Evolutionary conservation across 176 grass and related monocot genomes (phyloP), one percentile per base, ranked within the genome.

Genomic region (Hyparrhenia diplandra): DNA sequence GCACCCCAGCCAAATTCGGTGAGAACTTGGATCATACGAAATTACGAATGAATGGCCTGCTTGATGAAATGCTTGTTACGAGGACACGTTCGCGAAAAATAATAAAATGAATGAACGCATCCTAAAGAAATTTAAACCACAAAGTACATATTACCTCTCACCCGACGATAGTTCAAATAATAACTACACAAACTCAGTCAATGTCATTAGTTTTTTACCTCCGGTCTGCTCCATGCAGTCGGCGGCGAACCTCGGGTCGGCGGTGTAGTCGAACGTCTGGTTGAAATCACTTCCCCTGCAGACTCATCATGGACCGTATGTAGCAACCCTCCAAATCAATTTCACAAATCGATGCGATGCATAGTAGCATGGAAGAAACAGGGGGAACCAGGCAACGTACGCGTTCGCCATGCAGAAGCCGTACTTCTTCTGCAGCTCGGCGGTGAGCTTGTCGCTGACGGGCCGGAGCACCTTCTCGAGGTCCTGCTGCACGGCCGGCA

Each of bases 261-360:
- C 17, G 27, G 54, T 31, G 78, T 82, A 91, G 69, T 74, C 21
- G 80, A 98, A 98, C 60, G 92, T 78, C 49, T 64, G 73, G 55
- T 87, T 78, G 65, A 87, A 61, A 71, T 98, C 95, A 28, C 70
- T 46, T 27, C 73, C 16, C 80, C 92, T 98, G 87, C 47, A 43
- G 16, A 11, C n/a, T n/a, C n/a, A n/a, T n/a, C n/a, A n/a, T n/a
- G n/a, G n/a, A n/a, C n/a, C n/a, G n/a, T n/a, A n/a, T n/a, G n/a
- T n/a, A n/a, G n/a, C n/a, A n/a, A n/a, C n/a, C n/a, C 21, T 24
- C 74, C 47, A 77, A 58, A 32, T 54, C 45, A 30, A 4, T 17
- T 43, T n/a, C n/a, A n/a, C n/a, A n/a, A n/a, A n/a, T 32, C 31
- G 4, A 2, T 32, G n/a, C n/a, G 31, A 32, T 32, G 31, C 4